A percentile compares a stretch with the other conserved stretches of the same genome.
These are phyloP conservation scores for Collybia sordida DNA, from an alignment of 768 basidiomycete genomes.

Conservation along the genomic window DNA sequence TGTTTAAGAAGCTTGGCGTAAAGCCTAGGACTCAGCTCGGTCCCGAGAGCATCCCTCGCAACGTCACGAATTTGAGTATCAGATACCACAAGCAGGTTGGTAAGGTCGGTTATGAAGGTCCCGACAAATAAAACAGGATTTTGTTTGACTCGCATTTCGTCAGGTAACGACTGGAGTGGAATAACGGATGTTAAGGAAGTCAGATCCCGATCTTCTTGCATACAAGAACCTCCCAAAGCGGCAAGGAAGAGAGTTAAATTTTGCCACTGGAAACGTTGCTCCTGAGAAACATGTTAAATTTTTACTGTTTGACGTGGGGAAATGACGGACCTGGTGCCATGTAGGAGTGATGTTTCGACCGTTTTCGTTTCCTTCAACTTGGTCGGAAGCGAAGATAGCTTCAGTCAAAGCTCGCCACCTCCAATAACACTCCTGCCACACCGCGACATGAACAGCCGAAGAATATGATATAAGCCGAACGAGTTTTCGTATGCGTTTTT, in stretches of 20 bases:
- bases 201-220: constrained; percentile 50
- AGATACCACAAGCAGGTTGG: constrained; percentile 66
- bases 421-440: constrained; percentile 83
- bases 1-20: constrained; percentile 68
- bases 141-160: constrained; percentile 64
- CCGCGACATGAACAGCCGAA: constrained; percentile 67
- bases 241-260: constrained; percentile 80
- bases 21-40: constrained; percentile 71
- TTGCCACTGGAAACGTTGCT: constrained; percentile 80
- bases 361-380: constrained; percentile 25
- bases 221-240: constrained; percentile 67
- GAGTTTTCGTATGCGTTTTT: constrained; percentile 76
- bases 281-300: constrained; percentile 39
- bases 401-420: constrained; percentile 71
- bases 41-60: constrained; percentile 77
- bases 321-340: constrained; percentile 25
- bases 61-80: constrained; percentile 71
- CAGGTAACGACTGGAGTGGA: constrained; percentile 61
- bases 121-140: constrained; percentile 59
- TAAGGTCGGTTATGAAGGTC: constrained; percentile 66
- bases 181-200: constrained; percentile 53
- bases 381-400: constrained; percentile 44
- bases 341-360: constrained; percentile 16
- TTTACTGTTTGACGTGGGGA: neutral
- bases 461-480: constrained; percentile 64